These are phyloP conservation scores for Paecilomyces dactylethromorphus DNA, from an alignment of 2,329 filamentous ascomycete genomes.

Conservation along the genomic window DNA sequence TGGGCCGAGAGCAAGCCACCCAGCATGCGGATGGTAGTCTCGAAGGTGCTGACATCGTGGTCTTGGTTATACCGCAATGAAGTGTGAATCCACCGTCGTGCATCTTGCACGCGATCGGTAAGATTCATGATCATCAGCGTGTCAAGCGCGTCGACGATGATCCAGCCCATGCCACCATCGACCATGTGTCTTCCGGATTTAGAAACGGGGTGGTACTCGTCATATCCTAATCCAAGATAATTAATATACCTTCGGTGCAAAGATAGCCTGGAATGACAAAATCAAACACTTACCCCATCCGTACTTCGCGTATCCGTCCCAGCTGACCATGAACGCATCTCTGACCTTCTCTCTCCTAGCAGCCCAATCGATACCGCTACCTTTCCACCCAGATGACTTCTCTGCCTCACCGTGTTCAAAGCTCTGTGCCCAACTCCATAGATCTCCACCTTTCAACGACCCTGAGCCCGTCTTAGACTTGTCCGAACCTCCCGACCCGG, in stretches of 20 bases:
- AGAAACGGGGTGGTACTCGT: constrained; percentile 78
- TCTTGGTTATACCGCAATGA: constrained; percentile 81
- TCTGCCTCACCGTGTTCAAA: constrained; percentile 37
- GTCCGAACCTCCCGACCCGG: constrained; percentile 13
- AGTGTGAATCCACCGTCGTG: constrained; percentile 80
- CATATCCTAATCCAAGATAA: constrained; percentile 32
- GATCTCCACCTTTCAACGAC: constrained; percentile 32
- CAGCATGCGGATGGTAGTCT: constrained; percentile 22
- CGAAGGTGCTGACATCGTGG: constrained; percentile 55
- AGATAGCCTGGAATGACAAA: neutral
- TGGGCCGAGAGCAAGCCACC: constrained; percentile 37
- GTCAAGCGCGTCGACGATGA: constrained; percentile 92
- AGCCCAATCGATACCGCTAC: constrained; percentile 60
- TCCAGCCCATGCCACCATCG: constrained; percentile 87
- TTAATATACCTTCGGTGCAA: constrained; percentile 15
- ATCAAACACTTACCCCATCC: constrained; percentile 70
- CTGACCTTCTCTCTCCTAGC: constrained; percentile 73
- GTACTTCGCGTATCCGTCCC: constrained; percentile 86
- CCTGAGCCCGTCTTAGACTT: constrained; percentile 11
- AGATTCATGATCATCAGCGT: constrained; percentile 98
- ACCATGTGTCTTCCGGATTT: constrained; percentile 81
- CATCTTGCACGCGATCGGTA: constrained; percentile 74
- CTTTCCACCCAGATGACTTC: constrained; percentile 21
- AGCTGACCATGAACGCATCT: constrained; percentile 85
- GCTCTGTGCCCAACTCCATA: constrained; percentile 53